Conservation (phyloP, 768 basidiomycete species). For the Trametes cubensis region DNA sequence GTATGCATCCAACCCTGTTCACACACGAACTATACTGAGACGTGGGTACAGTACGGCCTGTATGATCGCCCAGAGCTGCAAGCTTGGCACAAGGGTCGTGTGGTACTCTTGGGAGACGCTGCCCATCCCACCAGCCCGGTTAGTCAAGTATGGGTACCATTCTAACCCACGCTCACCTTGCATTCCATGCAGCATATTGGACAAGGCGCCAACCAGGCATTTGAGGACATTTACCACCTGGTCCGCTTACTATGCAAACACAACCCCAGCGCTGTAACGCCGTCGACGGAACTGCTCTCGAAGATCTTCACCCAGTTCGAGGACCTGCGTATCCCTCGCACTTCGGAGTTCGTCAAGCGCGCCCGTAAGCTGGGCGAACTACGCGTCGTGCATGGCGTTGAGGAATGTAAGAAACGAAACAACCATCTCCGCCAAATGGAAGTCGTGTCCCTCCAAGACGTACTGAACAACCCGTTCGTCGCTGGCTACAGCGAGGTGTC, state of each 20-base stretch:
- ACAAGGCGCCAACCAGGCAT: slow-evolving; percentile 50
- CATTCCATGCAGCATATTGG: slow-evolving; percentile 41
- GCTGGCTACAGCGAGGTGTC: too few species aligned
- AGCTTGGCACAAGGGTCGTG: slow-evolving; percentile 45
- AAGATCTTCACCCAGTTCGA: slow-evolving; percentile 41
- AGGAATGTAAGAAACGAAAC: slow-evolving; percentile 38
- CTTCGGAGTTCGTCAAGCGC: slow-evolving; percentile 38
- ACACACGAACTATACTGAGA: neutral
- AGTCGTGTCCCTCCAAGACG: too few species aligned
- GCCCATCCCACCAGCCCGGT: slow-evolving; percentile 52
- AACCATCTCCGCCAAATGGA: slow-evolving; percentile 5
- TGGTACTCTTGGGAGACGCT: slow-evolving; percentile 48
- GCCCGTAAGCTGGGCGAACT: slow-evolving; percentile 41
- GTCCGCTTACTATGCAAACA: slow-evolving; percentile 38
- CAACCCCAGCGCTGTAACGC: slow-evolving; percentile 33
- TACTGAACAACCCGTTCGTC: too few species aligned
- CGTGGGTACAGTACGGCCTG: slow-evolving; percentile 40
- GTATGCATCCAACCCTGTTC: slow-evolving; percentile 18
- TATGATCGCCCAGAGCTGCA: slow-evolving; percentile 47
- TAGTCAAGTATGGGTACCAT: slow-evolving; percentile 21
- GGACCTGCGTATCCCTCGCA: slow-evolving; percentile 39
- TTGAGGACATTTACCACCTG: slow-evolving; percentile 45
- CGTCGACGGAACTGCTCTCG: slow-evolving; percentile 34
- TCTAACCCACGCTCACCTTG: neutral
- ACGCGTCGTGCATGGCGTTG: slow-evolving; percentile 38